These are phyloP conservation scores for Dittrichia graveolens DNA, from an alignment of 129 eudicot genomes.

Conservation along the genomic window DNA sequence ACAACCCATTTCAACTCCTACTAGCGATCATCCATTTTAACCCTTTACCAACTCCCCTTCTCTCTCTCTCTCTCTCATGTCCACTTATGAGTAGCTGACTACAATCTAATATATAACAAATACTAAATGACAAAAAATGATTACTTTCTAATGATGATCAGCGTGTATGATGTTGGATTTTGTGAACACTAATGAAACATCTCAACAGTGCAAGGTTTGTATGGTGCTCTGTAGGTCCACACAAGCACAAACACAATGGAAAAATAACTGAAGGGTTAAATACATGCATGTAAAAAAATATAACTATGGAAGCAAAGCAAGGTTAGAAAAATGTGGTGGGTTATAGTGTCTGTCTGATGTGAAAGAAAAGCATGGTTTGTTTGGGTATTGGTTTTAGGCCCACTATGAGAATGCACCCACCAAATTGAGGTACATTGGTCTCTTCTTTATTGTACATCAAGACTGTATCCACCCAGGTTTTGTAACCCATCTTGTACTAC, in stretches of 20 bases:
- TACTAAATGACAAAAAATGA: background rate
- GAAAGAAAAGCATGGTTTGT: conserved; percentile 34
- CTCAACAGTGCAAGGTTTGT: conserved; percentile 32
- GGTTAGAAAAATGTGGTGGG: conserved; percentile 25
- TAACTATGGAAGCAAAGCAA: conserved; percentile 14
- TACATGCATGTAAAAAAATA: conserved; percentile 2
- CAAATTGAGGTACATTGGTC: conserved; percentile 45
- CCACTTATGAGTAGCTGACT: background rate
- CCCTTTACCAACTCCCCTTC: background rate
- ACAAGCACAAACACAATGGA: background rate
- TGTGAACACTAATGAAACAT: conserved; percentile 60
- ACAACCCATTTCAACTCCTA: background rate
- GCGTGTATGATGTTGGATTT: conserved; percentile 45
- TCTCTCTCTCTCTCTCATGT: background rate
- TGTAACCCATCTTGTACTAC: conserved; percentile 36
- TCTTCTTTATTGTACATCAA: conserved; percentile 62
- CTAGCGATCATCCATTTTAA: background rate
- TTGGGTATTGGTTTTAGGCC: conserved; percentile 31
- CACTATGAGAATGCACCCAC: conserved; percentile 29
- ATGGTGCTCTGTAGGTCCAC: conserved; percentile 47
- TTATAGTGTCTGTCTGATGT: conserved; percentile 5
- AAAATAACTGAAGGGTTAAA: background rate
- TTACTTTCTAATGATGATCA: conserved; percentile 27
- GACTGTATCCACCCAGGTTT: conserved; percentile 37
- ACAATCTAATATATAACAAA: background rate